Evolutionary conservation across 2,329 filamentous ascomycete genomes (phyloP), one percentile per base, ranked within the genome.

Genomic region (Neofusicoccum ribis): DNA sequence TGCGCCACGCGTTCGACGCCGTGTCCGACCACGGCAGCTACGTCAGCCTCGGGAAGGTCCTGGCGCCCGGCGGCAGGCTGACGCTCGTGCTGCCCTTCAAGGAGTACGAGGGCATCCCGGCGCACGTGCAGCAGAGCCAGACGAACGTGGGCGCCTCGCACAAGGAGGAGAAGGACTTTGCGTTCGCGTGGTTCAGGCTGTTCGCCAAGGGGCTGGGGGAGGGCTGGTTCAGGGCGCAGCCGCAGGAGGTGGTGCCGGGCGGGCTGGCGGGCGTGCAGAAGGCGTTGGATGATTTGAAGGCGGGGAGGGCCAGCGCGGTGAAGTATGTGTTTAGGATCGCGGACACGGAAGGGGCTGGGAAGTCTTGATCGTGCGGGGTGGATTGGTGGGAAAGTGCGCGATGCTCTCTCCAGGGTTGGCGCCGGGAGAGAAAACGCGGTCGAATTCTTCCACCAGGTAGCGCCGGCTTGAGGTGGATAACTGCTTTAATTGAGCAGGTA

Each of bases 21-120:
- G 61, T 63, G 37, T 52, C 47, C 12, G 61, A 63, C 8, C 12
- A 54, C 6, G 47, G 47, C 27, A 84, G 80, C 62, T 76, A 76
- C 63, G 67, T 70, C n/a, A 80, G 81, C 59, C 76, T 81, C 37
- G 72, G 68, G 1, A 51, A 77, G 44, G 78, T 78, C 0, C 67
- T 82, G 1, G 78, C 79, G 17, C 65, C 68, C 0, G 62, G 69
- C 0, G 77, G 77, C 0, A 70, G 69, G 8, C 68, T 79, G 8
- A 78, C 76, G 9, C 69, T 81, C 0, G 77, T 85, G 1, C 69
- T 83, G 17, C 81, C 80, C 0, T 70, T 71, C 0, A 78, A 78
- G 59, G 77, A 83, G 44, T 81, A 82, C 59, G 50, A 47, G 17
- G 63, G 14, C 15, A 23, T 64, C 4, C 31, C 63, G 8, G 20